Conservation (phyloP, 495 filamentous ascomycete genomes). For the Penicillium lividum region DNA sequence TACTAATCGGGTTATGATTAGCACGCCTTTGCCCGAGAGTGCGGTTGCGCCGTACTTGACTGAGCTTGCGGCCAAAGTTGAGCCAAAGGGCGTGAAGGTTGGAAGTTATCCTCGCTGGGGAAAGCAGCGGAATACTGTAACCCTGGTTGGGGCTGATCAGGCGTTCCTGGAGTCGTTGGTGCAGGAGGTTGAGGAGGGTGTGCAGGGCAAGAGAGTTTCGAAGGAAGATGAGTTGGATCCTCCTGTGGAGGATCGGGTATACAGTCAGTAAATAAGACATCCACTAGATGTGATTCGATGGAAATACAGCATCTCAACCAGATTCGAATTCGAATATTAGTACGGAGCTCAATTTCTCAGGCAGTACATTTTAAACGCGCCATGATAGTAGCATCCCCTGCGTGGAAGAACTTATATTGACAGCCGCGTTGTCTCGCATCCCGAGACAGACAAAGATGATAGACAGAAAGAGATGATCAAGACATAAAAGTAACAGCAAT, state of each 20-base stretch:
- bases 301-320: background rate
- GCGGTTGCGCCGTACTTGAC: constrained; percentile 80
- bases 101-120: constrained; percentile 95
- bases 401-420: constrained; percentile 31
- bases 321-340: background rate
- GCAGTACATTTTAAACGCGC: background rate
- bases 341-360: background rate
- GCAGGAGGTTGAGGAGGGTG: constrained; percentile 60
- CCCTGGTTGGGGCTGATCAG: constrained; percentile 75
- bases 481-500: constrained; percentile 18
- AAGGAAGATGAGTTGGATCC: constrained; percentile 63
- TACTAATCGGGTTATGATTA: constrained; percentile 73
- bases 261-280: constrained; percentile 22
- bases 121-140: constrained; percentile 85
- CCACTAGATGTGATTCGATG: background rate
- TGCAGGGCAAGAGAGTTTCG: constrained; percentile 56
- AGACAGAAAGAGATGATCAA: constrained; percentile 20
- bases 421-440: constrained; percentile 27
- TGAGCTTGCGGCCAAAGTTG: constrained; percentile 69
- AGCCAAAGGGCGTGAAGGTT: constrained; percentile 80
- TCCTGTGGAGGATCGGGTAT: constrained; percentile 31
- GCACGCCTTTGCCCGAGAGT: constrained; percentile 85
- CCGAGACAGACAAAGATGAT: constrained; percentile 26
- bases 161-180: constrained; percentile 63
- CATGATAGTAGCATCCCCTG: constrained; percentile 16